Evolutionary conservation across 805 yeast species (phyloP).

Genomic region (Kazachstania viticola): DNA sequence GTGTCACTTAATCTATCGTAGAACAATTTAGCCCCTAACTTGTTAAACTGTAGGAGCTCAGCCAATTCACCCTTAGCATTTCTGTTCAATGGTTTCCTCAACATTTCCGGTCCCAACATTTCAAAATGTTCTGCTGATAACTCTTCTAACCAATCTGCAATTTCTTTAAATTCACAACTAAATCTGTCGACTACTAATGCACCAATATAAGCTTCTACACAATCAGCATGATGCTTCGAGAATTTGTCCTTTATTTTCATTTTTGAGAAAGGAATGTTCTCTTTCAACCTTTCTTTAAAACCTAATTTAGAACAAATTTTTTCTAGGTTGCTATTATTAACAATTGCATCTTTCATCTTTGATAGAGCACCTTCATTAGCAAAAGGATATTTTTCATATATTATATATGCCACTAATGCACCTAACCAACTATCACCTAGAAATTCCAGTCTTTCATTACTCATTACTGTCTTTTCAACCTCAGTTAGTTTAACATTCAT

Average conservation of each 20-base stretch:
- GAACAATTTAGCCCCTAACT: conserved; percentile 8
- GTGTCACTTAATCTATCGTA: conserved; percentile 19
- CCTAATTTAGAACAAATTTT: conserved; percentile 56
- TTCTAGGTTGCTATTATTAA: conserved; percentile 55
- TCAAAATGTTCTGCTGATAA: conserved; percentile 27
- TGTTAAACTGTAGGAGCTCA: conserved; percentile 36
- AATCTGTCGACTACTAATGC: conserved; percentile 48
- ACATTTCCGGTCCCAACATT: conserved; percentile 6
- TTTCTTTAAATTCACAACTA: conserved; percentile 29
- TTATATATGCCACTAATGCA: conserved; percentile 47
- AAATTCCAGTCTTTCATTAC: conserved; percentile 74
- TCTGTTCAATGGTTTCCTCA: conserved; percentile 30
- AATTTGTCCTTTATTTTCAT: conserved; percentile 46
- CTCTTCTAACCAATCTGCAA: conserved; percentile 41
- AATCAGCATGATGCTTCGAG: conserved; percentile 48
- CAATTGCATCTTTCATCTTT: conserved; percentile 48
- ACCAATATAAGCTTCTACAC: conserved; percentile 84
- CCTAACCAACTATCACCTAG: conserved; percentile 76
- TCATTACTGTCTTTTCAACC: conserved; percentile 7
- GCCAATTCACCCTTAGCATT: conserved; percentile 70
- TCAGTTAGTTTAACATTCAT: conserved; percentile 10
- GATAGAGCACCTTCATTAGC: conserved; percentile 72
- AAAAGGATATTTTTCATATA: conserved; percentile 50
- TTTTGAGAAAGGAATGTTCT: conserved; percentile 35
- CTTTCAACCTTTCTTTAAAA: conserved; percentile 42